phyloP scores from a whole-genome alignment of 1,139 yeast genomes.

The Eremothecium gossypii region DNA sequence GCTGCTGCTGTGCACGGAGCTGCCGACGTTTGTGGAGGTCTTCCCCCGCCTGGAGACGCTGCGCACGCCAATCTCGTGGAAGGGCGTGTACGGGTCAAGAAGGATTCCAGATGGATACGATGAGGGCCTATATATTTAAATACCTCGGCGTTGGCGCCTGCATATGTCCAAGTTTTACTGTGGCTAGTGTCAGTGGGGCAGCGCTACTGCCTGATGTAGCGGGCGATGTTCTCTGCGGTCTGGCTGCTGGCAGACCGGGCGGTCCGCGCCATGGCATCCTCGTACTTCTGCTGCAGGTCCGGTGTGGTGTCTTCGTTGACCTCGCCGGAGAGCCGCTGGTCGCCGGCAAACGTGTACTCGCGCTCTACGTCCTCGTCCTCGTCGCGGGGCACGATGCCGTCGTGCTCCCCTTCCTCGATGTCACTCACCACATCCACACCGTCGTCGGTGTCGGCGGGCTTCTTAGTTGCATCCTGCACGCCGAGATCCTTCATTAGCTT shows the following conservation, averaged over 20 bases:
- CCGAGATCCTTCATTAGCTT: conserved; percentile 80
- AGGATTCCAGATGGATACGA: conserved; percentile 62
- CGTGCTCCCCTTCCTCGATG: conserved; percentile 47
- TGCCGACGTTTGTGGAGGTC: conserved; percentile 26
- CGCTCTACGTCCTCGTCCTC: conserved; percentile 54
- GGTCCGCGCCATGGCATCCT: conserved; percentile 58
- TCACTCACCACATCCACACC: conserved; percentile 64
- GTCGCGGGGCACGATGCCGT: conserved; percentile 56
- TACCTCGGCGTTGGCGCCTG: too few relatives aligned
- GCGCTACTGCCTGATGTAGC: conserved; percentile 40
- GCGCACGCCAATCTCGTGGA: conserved; percentile 69
- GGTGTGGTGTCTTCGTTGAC: conserved; percentile 40
- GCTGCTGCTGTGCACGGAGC: conserved; percentile 40
- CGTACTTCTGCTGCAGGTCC: conserved; percentile 60
- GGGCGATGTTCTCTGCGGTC: conserved; percentile 65
- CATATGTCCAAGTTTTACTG: not conserved
- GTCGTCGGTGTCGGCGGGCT: conserved; percentile 9
- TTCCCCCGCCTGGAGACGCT: conserved; percentile 27
- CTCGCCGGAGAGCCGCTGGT: conserved; percentile 49
- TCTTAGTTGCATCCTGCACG: conserved; percentile 36
- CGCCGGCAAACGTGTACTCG: conserved; percentile 71
- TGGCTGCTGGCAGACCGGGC: conserved; percentile 52
- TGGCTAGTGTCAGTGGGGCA: not conserved
- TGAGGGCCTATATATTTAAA: conserved; percentile 62
- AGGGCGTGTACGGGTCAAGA: conserved; percentile 69